These are phyloP conservation scores for Colletotrichum salicis DNA, from an alignment of 2,329 filamentous ascomycete genomes.

Conservation along the genomic window DNA sequence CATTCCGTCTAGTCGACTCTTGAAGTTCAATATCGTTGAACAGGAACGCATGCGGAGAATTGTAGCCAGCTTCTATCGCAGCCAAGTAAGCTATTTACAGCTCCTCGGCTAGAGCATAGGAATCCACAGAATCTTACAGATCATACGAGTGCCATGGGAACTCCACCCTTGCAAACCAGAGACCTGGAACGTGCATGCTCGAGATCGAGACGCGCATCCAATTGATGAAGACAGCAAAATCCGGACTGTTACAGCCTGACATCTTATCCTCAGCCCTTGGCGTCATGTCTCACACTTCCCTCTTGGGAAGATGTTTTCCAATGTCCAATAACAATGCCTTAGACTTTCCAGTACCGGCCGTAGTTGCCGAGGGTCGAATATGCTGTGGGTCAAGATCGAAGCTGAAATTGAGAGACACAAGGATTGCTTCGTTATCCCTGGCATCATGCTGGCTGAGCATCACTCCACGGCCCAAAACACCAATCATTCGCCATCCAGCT, in stretches of 20 bases:
- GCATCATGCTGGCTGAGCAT: background rate
- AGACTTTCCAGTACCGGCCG: background rate
- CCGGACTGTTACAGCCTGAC: background rate
- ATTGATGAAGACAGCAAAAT: background rate
- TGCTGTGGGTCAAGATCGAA: background rate
- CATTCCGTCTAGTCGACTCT: background rate
- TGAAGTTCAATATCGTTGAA: background rate
- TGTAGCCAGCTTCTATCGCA: background rate
- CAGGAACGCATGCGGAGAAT: background rate
- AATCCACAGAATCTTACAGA: background rate
- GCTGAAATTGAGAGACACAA: background rate
- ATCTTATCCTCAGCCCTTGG: background rate
- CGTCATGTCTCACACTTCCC: background rate
- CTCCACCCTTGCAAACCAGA: background rate
- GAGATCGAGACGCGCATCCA: background rate
- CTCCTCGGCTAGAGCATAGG: background rate
- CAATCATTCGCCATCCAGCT: background rate
- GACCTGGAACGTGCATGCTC: background rate
- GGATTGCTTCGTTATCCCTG: background rate
- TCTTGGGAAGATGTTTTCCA: background rate
- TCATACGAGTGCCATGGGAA: background rate
- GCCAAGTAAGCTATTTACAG: background rate
- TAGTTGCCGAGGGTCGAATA: background rate
- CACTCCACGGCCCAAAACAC: background rate
- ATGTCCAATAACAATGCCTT: background rate